A percentile compares a stretch with the other conserved stretches of the same genome.
Conservation (phyloP, 192 early-diverging fungal species). For the Phlyctochytrium planicorne region DNA sequence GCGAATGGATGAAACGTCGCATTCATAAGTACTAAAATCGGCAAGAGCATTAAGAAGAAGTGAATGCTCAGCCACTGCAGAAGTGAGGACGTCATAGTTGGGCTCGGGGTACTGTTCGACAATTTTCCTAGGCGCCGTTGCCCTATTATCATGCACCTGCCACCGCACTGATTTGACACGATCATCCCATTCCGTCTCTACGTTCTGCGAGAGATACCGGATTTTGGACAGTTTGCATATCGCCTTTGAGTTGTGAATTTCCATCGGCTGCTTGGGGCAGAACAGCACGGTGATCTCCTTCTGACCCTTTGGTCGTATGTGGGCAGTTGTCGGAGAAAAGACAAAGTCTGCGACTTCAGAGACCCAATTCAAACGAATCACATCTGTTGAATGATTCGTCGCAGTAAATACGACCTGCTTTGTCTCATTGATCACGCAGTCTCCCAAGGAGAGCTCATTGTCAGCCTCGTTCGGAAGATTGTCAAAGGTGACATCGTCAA, state of each 20-base stretch:
- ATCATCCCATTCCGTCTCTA: slow-evolving; percentile 56
- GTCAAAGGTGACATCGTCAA: slow-evolving; percentile 57
- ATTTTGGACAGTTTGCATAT: slow-evolving; percentile 43
- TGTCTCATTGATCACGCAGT: slow-evolving; percentile 49
- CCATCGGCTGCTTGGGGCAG: slow-evolving; percentile 34
- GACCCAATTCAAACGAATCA: slow-evolving; percentile 35
- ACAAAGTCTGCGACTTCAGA: slow-evolving; percentile 35
- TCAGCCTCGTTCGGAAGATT: slow-evolving; percentile 46
- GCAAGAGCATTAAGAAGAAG: slow-evolving; percentile 46
- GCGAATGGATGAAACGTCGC: slow-evolving; percentile 41
- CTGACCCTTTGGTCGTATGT: slow-evolving; percentile 42
- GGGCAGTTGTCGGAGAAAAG: slow-evolving; percentile 38
- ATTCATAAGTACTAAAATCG: slow-evolving; percentile 54
- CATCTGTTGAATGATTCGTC: slow-evolving; percentile 47
- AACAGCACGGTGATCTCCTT: slow-evolving; percentile 48
- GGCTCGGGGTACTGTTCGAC: slow-evolving; percentile 51
- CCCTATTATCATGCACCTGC: slow-evolving; percentile 16
- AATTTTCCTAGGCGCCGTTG: slow-evolving; percentile 37
- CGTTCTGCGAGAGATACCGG: slow-evolving; percentile 16
- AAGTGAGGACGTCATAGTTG: slow-evolving; percentile 32
- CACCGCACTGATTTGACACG: slow-evolving; percentile 43
- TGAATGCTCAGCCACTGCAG: slow-evolving; percentile 16
- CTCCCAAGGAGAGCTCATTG: slow-evolving; percentile 48
- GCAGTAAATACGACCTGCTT: slow-evolving; percentile 34
- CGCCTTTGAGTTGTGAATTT: slow-evolving; percentile 24